phyloP scores from a whole-genome alignment of 1,139 yeast genomes.

The Arxiozyma slooffiae region DNA sequence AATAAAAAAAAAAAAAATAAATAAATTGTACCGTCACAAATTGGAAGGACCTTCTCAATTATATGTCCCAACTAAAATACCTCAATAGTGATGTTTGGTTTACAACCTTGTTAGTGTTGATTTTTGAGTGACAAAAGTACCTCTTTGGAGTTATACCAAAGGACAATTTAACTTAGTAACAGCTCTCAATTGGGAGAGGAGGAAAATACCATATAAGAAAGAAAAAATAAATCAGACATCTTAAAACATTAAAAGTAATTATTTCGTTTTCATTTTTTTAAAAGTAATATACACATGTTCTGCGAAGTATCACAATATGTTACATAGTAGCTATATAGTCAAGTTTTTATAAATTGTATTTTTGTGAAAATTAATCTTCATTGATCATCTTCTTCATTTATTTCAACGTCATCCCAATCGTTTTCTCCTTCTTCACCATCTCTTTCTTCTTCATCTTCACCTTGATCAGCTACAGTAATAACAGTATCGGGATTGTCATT shows the following conservation, averaged over 20 bases:
- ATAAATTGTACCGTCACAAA: no score
- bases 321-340: not conserved
- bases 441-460: constrained; percentile 44
- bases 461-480: constrained; percentile 52
- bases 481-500: constrained; percentile 45
- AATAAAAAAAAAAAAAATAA: no score
- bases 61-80: no score
- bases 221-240: no score
- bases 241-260: no score
- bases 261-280: not conserved
- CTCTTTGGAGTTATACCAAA: not conserved
- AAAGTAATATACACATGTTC: not conserved
- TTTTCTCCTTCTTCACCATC: constrained; percentile 20
- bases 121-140: not conserved
- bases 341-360: not conserved
- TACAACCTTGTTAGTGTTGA: not conserved
- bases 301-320: not conserved
- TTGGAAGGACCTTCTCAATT: not conserved
- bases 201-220: no score
- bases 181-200: not conserved
- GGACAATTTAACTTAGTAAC: no score
- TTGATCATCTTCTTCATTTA: constrained; percentile 1
- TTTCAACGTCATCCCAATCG: constrained; percentile 9
- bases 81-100: no score
- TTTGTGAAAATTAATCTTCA: not conserved